Percentiles rank a stretch among this genome's conserved stretches.
Evolutionary conservation across 1,139 yeast genomes (phyloP).

Genomic region (Candida anutae): DNA sequence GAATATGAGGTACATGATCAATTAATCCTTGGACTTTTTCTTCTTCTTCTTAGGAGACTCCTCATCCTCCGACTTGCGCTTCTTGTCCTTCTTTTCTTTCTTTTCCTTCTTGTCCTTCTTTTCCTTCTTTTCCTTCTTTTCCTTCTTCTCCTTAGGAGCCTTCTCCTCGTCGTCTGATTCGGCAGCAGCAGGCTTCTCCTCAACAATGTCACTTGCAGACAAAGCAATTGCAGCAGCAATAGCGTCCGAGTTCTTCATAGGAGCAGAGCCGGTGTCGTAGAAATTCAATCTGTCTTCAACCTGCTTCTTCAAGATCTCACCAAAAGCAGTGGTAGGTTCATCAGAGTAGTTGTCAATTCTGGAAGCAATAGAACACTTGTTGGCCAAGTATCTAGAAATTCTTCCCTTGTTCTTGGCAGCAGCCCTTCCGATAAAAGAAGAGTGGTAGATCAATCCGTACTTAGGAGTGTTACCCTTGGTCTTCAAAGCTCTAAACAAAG

Average conservation of each 20-base stretch:
- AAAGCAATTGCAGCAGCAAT: conserved; percentile 83
- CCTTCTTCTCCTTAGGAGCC: conserved; percentile 48
- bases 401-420: conserved; percentile 97
- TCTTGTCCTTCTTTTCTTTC: conserved; percentile 49
- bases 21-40: conserved; percentile 14
- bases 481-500: conserved; percentile 94
- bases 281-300: conserved; percentile 96
- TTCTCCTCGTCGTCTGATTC: conserved; percentile 32
- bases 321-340: conserved; percentile 80
- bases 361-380: conserved; percentile 97
- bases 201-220: conserved; percentile 30
- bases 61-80: conserved; percentile 45
- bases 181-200: conserved; percentile 13
- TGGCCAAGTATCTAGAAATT: conserved; percentile 96
- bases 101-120: conserved; percentile 48
- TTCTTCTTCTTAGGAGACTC: conserved; percentile 18
- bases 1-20: conserved; percentile 14
- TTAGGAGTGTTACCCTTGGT: conserved; percentile 98
- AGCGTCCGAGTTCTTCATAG: conserved; percentile 94
- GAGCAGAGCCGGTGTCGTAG: conserved; percentile 93
- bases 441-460: conserved; percentile 95
- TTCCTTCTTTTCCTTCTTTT: conserved; percentile 46
- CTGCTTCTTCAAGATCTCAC: conserved; percentile 86
- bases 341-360: conserved; percentile 95
- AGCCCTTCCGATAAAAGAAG: conserved; percentile 95